These are phyloP conservation scores for Amaranthus cruentus DNA, from an alignment of 148 eudicot genomes.

Conservation along the genomic window DNA sequence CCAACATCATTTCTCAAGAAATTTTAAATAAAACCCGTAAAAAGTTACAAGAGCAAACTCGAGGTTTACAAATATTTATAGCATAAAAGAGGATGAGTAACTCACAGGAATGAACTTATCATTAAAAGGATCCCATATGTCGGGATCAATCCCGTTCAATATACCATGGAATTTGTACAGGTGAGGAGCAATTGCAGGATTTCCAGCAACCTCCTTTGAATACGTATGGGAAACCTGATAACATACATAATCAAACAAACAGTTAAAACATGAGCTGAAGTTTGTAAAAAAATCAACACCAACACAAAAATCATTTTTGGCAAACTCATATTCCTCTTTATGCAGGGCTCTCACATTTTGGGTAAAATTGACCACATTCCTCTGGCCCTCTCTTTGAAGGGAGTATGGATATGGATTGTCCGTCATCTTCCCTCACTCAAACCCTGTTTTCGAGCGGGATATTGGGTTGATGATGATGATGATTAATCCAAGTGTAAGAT, in stretches of 20 bases:
- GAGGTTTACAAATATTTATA: not conserved
- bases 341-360: too few relatives aligned
- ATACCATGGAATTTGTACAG: slow-evolving; percentile 90
- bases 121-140: slow-evolving; percentile 90
- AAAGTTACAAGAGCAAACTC: not conserved
- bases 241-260: not conserved
- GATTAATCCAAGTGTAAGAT: too few relatives aligned
- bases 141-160: slow-evolving; percentile 95
- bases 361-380: too few relatives aligned
- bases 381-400: too few relatives aligned
- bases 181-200: slow-evolving; percentile 71
- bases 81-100: slow-evolving; percentile 9
- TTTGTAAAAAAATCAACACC: too few relatives aligned
- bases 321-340: too few relatives aligned
- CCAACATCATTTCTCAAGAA: not conserved
- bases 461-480: too few relatives aligned
- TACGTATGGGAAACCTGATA: slow-evolving; percentile 87
- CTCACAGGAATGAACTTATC: slow-evolving; percentile 91
- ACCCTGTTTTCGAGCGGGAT: too few relatives aligned
- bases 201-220: slow-evolving; percentile 80
- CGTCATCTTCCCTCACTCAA: too few relatives aligned
- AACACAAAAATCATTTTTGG: too few relatives aligned
- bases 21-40: not conserved
- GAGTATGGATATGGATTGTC: too few relatives aligned
- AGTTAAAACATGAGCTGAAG: not conserved